Evolutionary conservation across 768 basidiomycete species (phyloP), one percentile per base, ranked within the genome.

Genomic region (Omphalotus guepiniiformis): DNA sequence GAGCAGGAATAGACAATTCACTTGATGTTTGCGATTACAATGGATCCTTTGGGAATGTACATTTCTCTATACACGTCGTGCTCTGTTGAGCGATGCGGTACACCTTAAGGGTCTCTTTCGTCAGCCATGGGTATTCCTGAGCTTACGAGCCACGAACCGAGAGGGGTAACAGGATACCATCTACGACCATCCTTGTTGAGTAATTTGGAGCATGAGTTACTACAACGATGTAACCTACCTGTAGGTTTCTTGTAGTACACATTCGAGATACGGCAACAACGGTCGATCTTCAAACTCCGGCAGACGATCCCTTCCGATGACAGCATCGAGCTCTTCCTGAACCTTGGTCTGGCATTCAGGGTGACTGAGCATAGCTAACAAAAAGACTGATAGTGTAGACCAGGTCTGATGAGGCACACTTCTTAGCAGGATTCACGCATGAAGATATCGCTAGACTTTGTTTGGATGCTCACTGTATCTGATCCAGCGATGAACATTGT

Each of bases 41-140:
- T 49, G 11, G 60, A 55, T 3, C 60, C 62, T 34, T 54, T 55
- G 1, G 63, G 60, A 13, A 63, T 59, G 41, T 50, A 48, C 46
- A 54, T 53, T 2, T 60, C 63, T 13, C 57, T 39, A 32, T 63
- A 64, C 32, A 48, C 52, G 29, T 63, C 62, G 37, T 63, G 58
- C 48, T 50, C 38, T 12, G 53, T 62, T 18, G 60, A 61, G 6
- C n/a, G n/a, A n/a, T n/a, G n/a, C n/a, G n/a, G n/a, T n/a, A n/a
- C n/a, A n/a, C n/a, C n/a, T n/a, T n/a, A n/a, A n/a, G n/a, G n/a
- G n/a, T n/a, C n/a, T n/a, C n/a, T n/a, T n/a, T n/a, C n/a, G n/a
- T n/a, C n/a, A n/a, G n/a, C n/a, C n/a, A n/a, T n/a, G n/a, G n/a
- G n/a, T n/a, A n/a, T n/a, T n/a, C n/a, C n/a, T n/a, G n/a, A n/a